Evolutionary conservation across 2,329 filamentous ascomycete genomes (phyloP).

Genomic region (Trichothecium sympodiale): DNA sequence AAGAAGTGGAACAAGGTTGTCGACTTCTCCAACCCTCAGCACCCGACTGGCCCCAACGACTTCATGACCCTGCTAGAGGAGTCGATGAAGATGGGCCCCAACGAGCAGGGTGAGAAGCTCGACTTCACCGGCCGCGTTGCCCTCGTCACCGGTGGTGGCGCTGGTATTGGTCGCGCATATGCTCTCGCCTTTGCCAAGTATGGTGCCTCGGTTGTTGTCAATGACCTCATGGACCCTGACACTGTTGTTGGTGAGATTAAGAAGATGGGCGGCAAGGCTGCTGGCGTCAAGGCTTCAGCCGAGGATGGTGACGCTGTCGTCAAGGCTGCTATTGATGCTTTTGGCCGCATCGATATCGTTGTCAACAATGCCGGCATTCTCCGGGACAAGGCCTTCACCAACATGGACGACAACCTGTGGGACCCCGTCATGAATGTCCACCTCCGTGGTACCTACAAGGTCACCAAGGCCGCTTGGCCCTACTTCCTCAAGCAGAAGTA

Average conservation of each 20-base stretch:
- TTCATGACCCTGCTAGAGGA: conserved; percentile 79
- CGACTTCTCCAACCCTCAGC: conserved; percentile 71
- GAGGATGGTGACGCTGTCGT: conserved; percentile 87
- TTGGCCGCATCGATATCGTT: conserved; percentile 86
- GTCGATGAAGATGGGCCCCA: conserved; percentile 65
- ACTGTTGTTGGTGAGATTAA: conserved; percentile 86
- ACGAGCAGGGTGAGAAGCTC: conserved; percentile 60
- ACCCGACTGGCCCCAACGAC: conserved; percentile 78
- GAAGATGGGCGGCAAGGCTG: conserved; percentile 78
- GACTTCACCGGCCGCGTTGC: conserved; percentile 79
- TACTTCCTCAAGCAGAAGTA: conserved; percentile 99
- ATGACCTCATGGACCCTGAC: conserved; percentile 90
- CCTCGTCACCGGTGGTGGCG: conserved; percentile 78
- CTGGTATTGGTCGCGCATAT: conserved; percentile 86
- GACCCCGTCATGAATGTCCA: conserved; percentile 88
- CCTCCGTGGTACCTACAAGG: conserved; percentile 88
- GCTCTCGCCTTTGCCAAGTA: conserved; percentile 76
- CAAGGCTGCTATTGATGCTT: conserved; percentile 86
- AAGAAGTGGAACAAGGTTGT: conserved; percentile 82
- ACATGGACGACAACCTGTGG: conserved; percentile 95
- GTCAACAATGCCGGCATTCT: conserved; percentile 98
- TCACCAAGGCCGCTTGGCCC: conserved; percentile 95
- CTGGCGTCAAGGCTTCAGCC: conserved; percentile 85
- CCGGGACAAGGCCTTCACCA: conserved; percentile 92
- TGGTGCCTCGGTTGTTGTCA: conserved; percentile 81